Conservation (phyloP, 805 yeast species). For the Pichia heedii region DNA sequence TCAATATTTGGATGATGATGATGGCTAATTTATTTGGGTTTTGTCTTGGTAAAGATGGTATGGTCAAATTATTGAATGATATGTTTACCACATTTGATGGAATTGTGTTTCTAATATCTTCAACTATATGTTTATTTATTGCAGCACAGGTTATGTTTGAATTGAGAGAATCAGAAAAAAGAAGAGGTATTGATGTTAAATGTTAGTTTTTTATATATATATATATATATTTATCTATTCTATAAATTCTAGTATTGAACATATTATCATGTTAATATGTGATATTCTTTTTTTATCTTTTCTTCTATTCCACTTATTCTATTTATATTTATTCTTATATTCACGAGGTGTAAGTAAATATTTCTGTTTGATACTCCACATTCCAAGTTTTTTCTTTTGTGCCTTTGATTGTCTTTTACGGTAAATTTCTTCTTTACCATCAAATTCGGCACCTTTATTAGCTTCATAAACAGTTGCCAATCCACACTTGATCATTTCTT, state of each 20-base stretch:
- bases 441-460: constrained; percentile 74
- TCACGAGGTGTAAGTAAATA: constrained; percentile 66
- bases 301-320: constrained; percentile 52
- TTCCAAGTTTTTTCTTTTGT: constrained; percentile 45
- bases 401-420: constrained; percentile 54
- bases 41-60: constrained; percentile 87
- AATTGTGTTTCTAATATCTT: constrained; percentile 46
- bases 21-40: constrained; percentile 92
- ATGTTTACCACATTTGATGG: constrained; percentile 71
- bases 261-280: too few species aligned
- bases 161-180: constrained; percentile 73
- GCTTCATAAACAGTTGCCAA: constrained; percentile 86
- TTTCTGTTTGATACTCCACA: constrained; percentile 47
- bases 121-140: constrained; percentile 63
- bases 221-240: background rate
- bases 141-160: constrained; percentile 95
- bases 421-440: constrained; percentile 59
- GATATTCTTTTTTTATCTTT: constrained; percentile 22
- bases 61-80: constrained; percentile 50
- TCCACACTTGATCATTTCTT: constrained; percentile 79
- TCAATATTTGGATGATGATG: constrained; percentile 97
- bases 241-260: background rate
- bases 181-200: constrained; percentile 73
- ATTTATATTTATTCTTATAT: constrained; percentile 44
- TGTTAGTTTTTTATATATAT: constrained; percentile 36